A percentile compares a stretch with the other conserved stretches of the same genome.
These are phyloP conservation scores for Rhynchosporium graminicola DNA, from an alignment of 2,329 filamentous ascomycete species.

Conservation along the genomic window DNA sequence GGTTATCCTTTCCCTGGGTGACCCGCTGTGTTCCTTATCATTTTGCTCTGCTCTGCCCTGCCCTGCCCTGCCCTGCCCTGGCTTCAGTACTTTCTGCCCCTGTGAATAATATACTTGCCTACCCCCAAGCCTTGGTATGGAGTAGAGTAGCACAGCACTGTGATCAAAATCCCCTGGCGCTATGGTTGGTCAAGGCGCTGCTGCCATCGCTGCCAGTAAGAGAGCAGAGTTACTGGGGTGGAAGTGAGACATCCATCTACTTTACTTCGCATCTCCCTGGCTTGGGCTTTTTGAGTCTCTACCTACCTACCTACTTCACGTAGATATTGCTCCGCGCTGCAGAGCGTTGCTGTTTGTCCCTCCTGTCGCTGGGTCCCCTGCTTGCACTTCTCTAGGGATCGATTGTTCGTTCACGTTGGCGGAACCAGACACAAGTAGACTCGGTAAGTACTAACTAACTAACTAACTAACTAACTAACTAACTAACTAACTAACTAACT, in stretches of 20 bases:
- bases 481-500: no score
- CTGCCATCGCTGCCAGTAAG: neutral
- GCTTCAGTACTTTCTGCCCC: conserved; percentile 1
- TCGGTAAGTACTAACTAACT: no score
- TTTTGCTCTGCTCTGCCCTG: neutral
- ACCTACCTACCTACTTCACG: no score
- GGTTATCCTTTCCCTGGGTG: neutral
- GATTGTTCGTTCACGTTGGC: no score
- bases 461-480: no score
- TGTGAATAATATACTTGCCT: neutral
- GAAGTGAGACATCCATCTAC: conserved; percentile 1
- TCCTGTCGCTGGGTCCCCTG: neutral
- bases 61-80: conserved; percentile 1
- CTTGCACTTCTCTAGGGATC: neutral
- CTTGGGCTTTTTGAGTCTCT: no score
- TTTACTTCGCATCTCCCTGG: neutral
- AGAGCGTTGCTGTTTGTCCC: neutral
- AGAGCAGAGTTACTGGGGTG: neutral
- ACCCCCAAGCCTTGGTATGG: no score
- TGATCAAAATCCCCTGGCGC: neutral
- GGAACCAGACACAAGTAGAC: no score
- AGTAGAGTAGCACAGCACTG: no score
- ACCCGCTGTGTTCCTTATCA: no score
- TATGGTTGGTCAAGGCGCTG: conserved; percentile 7
- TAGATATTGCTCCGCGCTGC: neutral